Percentiles rank a stretch among this genome's conserved stretches.
Evolutionary conservation across 495 filamentous ascomycete species (phyloP).

Genomic region (Penicillium lagena): DNA sequence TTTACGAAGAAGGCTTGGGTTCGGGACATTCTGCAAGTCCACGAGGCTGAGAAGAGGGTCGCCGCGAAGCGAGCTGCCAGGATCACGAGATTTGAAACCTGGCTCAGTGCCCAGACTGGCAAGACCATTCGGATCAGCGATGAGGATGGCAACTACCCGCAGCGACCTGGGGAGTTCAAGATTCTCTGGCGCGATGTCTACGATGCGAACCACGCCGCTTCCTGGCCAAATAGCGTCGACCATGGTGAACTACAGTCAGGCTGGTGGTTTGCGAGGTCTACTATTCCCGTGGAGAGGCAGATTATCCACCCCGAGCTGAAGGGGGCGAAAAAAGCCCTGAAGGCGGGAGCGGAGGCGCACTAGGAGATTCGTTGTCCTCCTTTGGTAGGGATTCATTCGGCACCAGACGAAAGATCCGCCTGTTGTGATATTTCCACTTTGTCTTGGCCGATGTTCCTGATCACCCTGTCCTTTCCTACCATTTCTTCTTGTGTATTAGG

Average conservation of each 20-base stretch:
- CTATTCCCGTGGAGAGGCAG: too few species aligned
- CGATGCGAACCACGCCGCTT: constrained; percentile 57
- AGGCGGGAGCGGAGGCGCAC: not conserved
- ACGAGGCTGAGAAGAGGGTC: too few species aligned
- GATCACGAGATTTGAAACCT: too few species aligned
- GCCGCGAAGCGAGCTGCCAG: too few species aligned
- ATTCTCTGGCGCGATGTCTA: constrained; percentile 66
- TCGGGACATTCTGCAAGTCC: too few species aligned
- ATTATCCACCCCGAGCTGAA: constrained; percentile 32
- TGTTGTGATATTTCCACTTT: constrained; percentile 13
- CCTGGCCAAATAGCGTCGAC: constrained; percentile 63
- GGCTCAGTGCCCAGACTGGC: too few species aligned
- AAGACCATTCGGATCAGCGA: constrained; percentile 7
- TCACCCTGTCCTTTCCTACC: constrained; percentile 11
- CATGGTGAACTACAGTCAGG: constrained; percentile 47
- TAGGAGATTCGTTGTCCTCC: not conserved
- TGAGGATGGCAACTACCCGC: constrained; percentile 21
- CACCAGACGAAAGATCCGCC: constrained; percentile 5
- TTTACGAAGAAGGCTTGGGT: too few species aligned
- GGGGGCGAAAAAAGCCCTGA: constrained; percentile 13
- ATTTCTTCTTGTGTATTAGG: constrained; percentile 8
- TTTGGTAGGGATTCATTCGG: not conserved
- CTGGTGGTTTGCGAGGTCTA: constrained; percentile 23
- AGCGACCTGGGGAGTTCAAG: constrained; percentile 31
- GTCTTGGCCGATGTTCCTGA: constrained; percentile 7